Evolutionary conservation across 306 rosid genomes (phyloP), one percentile per base, ranked within the genome.

Genomic region (Geum urbanum): DNA sequence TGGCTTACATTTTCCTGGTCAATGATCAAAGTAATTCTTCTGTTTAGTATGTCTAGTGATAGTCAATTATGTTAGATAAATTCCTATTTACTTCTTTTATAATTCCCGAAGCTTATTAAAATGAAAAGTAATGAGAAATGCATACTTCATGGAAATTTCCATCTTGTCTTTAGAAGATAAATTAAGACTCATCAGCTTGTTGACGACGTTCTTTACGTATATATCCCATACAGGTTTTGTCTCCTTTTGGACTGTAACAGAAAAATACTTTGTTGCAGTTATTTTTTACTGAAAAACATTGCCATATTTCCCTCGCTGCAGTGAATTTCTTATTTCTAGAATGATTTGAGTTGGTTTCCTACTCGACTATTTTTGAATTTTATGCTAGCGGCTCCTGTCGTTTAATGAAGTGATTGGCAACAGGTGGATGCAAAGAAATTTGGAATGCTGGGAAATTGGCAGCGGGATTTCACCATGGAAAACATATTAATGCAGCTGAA

Each of bases 361-460:
- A 20, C 2, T 62, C 10, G 6, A 9, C 59, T 53, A 8, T 53
- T 69, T 51, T 18, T 8, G 51, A 68, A 14, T 7, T 66, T 14
- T 69, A 10, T 50, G 49, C 40, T 68, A 39, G 22, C 9, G 41
- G 72, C 53, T 76, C 35, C 5, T 59, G 27, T 43, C 44, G 2
- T 37, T 19, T 63, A 19, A 53, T 54, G 9, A 40, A 69, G 15
- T 69, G 41, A 19, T 69, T 54, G 39, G 73, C 46, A 71, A 75
- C 91, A 95, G 99, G 95, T 95, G 68, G 99, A 95, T 46, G 77
- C 97, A 15, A 95, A 91, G 85, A 95, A 95, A 80, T 95, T 95
- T 59, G 95, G 89, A 57, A 89, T 86, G 53, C 97, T 95, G 77
- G 90, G 91, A 51, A 95, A 91, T 67, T 95, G 99, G 99, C 96